phyloP scores from a whole-genome alignment of 164 flowering plant species.

The Aristolochia californica region DNA sequence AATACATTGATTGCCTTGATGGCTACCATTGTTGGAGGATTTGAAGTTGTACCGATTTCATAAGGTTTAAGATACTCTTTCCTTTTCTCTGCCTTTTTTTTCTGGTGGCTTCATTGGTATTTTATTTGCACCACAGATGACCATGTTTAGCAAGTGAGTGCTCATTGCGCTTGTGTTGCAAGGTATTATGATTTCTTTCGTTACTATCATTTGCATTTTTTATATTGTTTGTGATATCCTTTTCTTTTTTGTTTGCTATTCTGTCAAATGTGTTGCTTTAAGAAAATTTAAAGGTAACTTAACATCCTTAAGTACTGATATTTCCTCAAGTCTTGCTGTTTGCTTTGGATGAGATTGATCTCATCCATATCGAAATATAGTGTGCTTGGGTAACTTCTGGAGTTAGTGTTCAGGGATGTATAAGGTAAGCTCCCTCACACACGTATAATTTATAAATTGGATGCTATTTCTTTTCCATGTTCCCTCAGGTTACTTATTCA shows the following conservation, averaged over 20 bases:
- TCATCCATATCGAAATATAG: slow-evolving; percentile 29
- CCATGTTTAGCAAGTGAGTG: slow-evolving; percentile 68
- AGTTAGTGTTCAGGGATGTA: slow-evolving; percentile 29
- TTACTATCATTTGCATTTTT: slow-evolving; percentile 9
- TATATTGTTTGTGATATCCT: slow-evolving; percentile 4
- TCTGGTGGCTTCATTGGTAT: slow-evolving; percentile 35
- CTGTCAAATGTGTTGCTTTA: slow-evolving; percentile 18
- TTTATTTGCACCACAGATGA: slow-evolving; percentile 68
- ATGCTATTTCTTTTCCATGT: slow-evolving; percentile 27
- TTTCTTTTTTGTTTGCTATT: slow-evolving; percentile 15
- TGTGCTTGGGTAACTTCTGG: slow-evolving; percentile 33
- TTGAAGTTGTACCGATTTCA: background rate
- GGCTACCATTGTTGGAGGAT: slow-evolving; percentile 4
- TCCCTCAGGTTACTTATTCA: slow-evolving; percentile 83
- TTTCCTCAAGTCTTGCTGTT: slow-evolving; percentile 15
- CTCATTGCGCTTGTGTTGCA: slow-evolving; percentile 60
- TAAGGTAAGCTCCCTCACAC: slow-evolving; percentile 51
- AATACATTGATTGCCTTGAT: slow-evolving; percentile 6
- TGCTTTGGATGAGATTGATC: slow-evolving; percentile 21
- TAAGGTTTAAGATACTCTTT: slow-evolving; percentile 16
- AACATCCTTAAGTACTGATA: slow-evolving; percentile 15
- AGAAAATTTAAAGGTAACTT: slow-evolving; percentile 17
- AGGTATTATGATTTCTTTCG: slow-evolving; percentile 56
- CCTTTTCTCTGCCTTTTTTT: slow-evolving; percentile 30
- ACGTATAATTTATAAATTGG: slow-evolving; percentile 27